phyloP scores from a whole-genome alignment of 306 rosid genomes.

The Lupinus albus region DNA sequence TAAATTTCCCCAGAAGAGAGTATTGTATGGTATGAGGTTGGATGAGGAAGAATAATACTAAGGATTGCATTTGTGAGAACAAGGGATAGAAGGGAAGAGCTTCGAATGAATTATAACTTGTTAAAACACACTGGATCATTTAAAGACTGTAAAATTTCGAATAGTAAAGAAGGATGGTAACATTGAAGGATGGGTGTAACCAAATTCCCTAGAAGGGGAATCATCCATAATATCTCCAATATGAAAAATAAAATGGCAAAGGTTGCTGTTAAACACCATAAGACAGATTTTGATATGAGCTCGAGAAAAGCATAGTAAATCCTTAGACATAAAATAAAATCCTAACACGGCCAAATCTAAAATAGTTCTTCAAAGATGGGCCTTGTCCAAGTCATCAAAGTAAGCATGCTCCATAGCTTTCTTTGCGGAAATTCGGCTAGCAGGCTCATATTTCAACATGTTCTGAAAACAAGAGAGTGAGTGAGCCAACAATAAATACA shows the following conservation, averaged over 20 bases:
- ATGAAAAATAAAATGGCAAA: neutral
- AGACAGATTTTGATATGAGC: conserved; percentile 32
- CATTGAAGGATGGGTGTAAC: too few relatives aligned
- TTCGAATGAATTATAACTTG: conserved; percentile 33
- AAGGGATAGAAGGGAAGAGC: conserved; percentile 77
- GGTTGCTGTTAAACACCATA: conserved; percentile 1
- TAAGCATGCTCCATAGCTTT: conserved; percentile 93
- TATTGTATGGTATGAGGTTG: too few relatives aligned
- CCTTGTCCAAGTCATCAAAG: conserved; percentile 52
- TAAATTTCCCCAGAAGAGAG: too few relatives aligned
- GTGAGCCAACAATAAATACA: neutral
- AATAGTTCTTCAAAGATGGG: conserved; percentile 21
- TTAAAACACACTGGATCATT: too few relatives aligned
- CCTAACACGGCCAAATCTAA: conserved; percentile 12
- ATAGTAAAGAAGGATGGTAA: too few relatives aligned
- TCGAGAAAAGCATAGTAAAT: conserved; percentile 45
- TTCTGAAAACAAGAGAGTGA: conserved; percentile 50
- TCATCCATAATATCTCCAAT: neutral
- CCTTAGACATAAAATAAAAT: neutral
- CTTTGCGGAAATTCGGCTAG: conserved; percentile 79
- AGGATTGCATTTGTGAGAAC: conserved; percentile 81
- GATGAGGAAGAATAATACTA: too few relatives aligned
- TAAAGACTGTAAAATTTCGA: too few relatives aligned
- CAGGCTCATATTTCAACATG: conserved; percentile 83
- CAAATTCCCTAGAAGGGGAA: neutral